phyloP scores from a whole-genome alignment of 2,329 filamentous ascomycete species.

The Claviceps arundinis region DNA sequence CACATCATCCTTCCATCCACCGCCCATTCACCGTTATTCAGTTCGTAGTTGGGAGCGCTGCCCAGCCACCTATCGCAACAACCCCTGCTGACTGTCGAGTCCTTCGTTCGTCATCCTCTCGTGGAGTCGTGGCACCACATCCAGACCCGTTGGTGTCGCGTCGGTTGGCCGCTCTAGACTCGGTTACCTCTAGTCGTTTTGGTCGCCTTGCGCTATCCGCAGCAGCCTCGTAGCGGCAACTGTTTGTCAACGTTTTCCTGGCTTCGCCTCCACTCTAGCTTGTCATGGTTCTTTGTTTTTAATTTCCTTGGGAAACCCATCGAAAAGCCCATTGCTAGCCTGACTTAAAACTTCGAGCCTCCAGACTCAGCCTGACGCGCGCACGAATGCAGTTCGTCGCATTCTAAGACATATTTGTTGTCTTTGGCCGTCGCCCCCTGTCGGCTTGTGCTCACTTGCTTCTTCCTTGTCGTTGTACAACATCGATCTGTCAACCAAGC shows the following conservation, averaged over 20 bases:
- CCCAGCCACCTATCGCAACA: neutral
- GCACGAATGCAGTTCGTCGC: neutral
- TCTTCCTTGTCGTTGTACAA: neutral
- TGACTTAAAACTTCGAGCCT: neutral
- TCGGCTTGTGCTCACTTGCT: neutral
- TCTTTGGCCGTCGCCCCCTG: neutral
- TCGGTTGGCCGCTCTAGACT: neutral
- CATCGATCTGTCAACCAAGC: neutral
- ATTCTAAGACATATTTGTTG: neutral
- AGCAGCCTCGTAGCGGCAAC: neutral
- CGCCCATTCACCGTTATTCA: neutral
- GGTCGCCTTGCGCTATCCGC: neutral
- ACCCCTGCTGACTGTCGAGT: slow-evolving; percentile 1
- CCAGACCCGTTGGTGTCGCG: neutral
- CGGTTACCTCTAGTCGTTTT: neutral
- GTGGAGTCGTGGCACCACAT: slow-evolving; percentile 1
- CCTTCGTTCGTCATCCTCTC: neutral
- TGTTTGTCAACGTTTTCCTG: neutral
- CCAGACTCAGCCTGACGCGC: neutral
- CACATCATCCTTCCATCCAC: neutral
- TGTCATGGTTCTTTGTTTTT: neutral
- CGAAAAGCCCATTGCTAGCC: too few species aligned
- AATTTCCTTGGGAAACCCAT: neutral
- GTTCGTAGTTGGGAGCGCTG: neutral
- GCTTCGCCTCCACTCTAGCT: neutral